phyloP scores from a whole-genome alignment of 768 basidiomycete genomes.

The Amanita molliuscula region DNA sequence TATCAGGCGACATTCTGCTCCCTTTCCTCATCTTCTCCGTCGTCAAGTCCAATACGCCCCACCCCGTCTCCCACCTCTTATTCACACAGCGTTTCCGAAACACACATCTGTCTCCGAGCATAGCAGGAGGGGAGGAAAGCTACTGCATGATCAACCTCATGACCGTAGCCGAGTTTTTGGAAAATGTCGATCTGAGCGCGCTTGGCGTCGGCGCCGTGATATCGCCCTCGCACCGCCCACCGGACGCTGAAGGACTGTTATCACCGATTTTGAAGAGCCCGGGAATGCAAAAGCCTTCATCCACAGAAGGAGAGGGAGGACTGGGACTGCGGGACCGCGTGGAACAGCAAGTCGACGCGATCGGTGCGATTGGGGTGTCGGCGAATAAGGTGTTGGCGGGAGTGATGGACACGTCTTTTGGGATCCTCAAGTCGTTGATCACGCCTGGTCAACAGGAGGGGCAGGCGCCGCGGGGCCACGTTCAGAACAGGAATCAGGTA shows the following conservation, averaged over 20 bases:
- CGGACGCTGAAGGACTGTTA: constrained; percentile 25
- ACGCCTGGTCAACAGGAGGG: constrained; percentile 23
- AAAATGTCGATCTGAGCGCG: constrained; percentile 80
- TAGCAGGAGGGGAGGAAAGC: constrained; percentile 59
- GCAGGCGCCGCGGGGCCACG: neutral
- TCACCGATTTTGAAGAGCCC: constrained; percentile 68
- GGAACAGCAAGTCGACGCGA: constrained; percentile 69
- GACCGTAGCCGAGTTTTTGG: constrained; percentile 93
- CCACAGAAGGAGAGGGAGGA: neutral
- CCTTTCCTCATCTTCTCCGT: constrained; percentile 92
- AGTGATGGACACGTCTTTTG: constrained; percentile 86
- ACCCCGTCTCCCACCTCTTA: constrained; percentile 63
- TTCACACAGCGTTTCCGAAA: constrained; percentile 53
- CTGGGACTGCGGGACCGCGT: constrained; percentile 50
- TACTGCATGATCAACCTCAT: constrained; percentile 93
- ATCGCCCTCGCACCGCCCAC: no score
- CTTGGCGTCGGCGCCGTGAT: constrained; percentile 56
- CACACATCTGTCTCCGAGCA: constrained; percentile 48
- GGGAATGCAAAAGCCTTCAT: neutral
- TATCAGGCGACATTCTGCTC: constrained; percentile 83
- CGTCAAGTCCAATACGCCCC: constrained; percentile 84
- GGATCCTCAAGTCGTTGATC: constrained; percentile 72
- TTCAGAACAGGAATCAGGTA: neutral
- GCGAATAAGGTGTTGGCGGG: constrained; percentile 80
- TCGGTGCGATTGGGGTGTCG: constrained; percentile 70